Percentiles rank a stretch among this genome's conserved stretches.
Evolutionary conservation across 129 eudicot genomes (phyloP).

Genomic region (Rutidosis leptorrhynchoides): DNA sequence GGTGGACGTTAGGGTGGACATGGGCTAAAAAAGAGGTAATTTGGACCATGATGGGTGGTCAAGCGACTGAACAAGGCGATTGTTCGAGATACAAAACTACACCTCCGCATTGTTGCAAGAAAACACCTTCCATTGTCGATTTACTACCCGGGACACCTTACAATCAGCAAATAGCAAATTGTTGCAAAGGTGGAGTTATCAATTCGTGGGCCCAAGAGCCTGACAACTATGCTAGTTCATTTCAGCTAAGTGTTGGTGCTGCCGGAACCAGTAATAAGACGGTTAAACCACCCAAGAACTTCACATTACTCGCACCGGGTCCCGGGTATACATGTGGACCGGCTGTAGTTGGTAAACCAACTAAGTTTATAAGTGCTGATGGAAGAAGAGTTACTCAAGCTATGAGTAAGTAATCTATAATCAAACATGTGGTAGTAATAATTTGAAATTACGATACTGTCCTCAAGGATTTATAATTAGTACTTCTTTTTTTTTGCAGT

Average conservation of each 20-base stretch:
- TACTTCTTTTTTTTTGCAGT: slow-evolving; percentile 44
- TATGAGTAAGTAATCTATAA: slow-evolving; percentile 65
- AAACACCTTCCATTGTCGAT: slow-evolving; percentile 74
- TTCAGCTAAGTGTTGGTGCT: slow-evolving; percentile 87
- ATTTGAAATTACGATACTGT: slow-evolving; percentile 20
- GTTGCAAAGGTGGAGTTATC: slow-evolving; percentile 93
- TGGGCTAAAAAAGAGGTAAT: slow-evolving; percentile 96
- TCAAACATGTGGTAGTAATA: neutral
- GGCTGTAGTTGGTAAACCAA: slow-evolving; percentile 64
- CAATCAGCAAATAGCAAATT: slow-evolving; percentile 90
- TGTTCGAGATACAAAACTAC: slow-evolving; percentile 78
- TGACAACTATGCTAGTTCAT: slow-evolving; percentile 61
- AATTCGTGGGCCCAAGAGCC: slow-evolving; percentile 93
- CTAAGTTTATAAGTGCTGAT: slow-evolving; percentile 50
- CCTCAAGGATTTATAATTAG: slow-evolving; percentile 18
- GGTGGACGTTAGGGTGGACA: slow-evolving; percentile 96
- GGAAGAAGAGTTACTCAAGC: slow-evolving; percentile 91
- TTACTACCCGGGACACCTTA: slow-evolving; percentile 88
- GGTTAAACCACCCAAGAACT: slow-evolving; percentile 75
- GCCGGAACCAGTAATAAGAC: slow-evolving; percentile 89
- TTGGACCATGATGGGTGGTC: slow-evolving; percentile 92
- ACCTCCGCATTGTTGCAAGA: slow-evolving; percentile 87
- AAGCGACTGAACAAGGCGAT: slow-evolving; percentile 95
- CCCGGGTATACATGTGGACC: slow-evolving; percentile 99
- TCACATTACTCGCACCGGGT: slow-evolving; percentile 81